Conservation (phyloP, 2,329 filamentous ascomycete species). For the Aureobasidium uvarum region DNA sequence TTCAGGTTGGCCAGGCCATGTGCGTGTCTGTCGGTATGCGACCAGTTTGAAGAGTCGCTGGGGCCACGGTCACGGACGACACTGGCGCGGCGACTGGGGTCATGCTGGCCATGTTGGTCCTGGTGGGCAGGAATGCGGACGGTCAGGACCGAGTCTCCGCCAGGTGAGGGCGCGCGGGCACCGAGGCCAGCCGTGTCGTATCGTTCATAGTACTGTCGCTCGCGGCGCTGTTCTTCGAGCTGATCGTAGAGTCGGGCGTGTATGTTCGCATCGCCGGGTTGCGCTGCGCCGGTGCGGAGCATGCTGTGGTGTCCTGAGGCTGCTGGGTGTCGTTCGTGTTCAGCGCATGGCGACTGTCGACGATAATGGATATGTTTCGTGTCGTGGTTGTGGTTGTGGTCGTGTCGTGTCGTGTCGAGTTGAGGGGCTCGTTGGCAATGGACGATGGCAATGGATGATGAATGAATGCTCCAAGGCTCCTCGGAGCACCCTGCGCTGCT, state of each 20-base stretch:
- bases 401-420: background rate
- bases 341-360: slow-evolving; percentile 13
- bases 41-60: slow-evolving; percentile 5
- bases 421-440: background rate
- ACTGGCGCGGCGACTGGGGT: background rate
- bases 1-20: slow-evolving; percentile 54
- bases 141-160: slow-evolving; percentile 13
- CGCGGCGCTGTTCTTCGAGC: background rate
- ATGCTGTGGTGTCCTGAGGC: slow-evolving; percentile 15
- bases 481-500: background rate
- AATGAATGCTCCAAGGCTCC: slow-evolving; percentile 5
- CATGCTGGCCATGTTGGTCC: slow-evolving; percentile 4
- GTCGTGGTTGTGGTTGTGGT: background rate
- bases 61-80: background rate
- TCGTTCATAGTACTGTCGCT: background rate
- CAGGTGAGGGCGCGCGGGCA: slow-evolving; percentile 1
- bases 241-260: background rate
- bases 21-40: background rate
- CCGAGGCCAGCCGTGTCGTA: background rate
- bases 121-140: slow-evolving; percentile 19
- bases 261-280: slow-evolving; percentile 6
- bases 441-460: background rate
- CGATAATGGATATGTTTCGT: background rate
- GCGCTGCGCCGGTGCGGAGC: slow-evolving; percentile 10
- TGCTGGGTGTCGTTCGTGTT: background rate